These are phyloP conservation scores for Zangia roseola DNA, from an alignment of 768 basidiomycete species.

Conservation along the genomic window DNA sequence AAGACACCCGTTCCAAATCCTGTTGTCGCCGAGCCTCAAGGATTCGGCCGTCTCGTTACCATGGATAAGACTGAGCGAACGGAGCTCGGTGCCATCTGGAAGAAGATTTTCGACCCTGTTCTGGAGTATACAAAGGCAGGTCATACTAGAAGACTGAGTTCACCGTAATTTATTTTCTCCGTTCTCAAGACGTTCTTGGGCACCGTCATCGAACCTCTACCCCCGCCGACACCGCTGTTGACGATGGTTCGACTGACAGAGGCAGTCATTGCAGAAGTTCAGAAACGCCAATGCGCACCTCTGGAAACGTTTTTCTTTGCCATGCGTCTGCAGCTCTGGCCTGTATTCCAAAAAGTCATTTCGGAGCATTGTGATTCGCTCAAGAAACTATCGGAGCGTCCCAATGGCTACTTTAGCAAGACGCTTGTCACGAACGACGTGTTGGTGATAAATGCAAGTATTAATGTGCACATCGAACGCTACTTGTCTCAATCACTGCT, in stretches of 20 bases:
- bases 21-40: constrained; percentile 24
- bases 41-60: constrained; percentile 28
- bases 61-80: constrained; percentile 60
- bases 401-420: constrained; percentile 61
- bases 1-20: constrained; percentile 33
- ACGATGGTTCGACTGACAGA: constrained; percentile 93
- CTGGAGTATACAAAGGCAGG: constrained; percentile 79
- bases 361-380: constrained; percentile 78
- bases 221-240: constrained; percentile 73
- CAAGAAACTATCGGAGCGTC: constrained; percentile 79
- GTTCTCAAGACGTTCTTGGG: constrained; percentile 64
- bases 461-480: not conserved
- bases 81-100: constrained; percentile 73
- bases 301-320: constrained; percentile 80
- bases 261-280: constrained; percentile 69
- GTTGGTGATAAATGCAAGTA: constrained; percentile 57
- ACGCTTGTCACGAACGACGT: constrained; percentile 64
- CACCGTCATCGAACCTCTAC: constrained; percentile 67
- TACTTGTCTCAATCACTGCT: not conserved
- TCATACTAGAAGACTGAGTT: constrained; percentile 1
- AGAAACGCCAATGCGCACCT: constrained; percentile 74
- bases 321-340: constrained; percentile 88
- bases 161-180: not conserved
- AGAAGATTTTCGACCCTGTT: constrained; percentile 89
- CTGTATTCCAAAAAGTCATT: constrained; percentile 88